Base-by-base conservation (phyloP, 805 yeast genomes). In the Zygosaccharomyces kombuchaensis region DNA sequence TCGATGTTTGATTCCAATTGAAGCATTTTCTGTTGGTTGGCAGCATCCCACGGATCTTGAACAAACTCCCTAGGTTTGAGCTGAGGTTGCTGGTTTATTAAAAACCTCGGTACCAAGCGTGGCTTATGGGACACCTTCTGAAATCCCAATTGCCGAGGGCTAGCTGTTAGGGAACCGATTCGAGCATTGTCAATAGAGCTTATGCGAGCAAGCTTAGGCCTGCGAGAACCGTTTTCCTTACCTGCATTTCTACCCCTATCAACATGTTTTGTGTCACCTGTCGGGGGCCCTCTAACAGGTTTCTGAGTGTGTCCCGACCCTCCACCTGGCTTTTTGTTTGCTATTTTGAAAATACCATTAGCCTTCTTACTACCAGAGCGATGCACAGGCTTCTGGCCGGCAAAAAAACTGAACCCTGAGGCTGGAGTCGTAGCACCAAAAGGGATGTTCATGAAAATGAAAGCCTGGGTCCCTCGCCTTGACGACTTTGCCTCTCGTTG, bases 21-120 rank as follows among this genome's bases (percentile, higher is more conserved):
- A 2, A 65, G 53, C 82, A 89, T 76, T 48, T 69, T 71, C 26
- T 66, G 64, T 59, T 90, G 96, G 60, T 88, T 90, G n/a, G 70
- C 63, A 25, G 65, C 63, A 57, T 90, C 96, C 96, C 96, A 90
- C 2, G 68, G 70, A 59, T 78, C 78, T 44, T 62, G 69, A 1
- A 36, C 34, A 16, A 62, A 60, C 6, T 47, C 48, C 31, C 49
- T 60, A n/a, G 60, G 61, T 23, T 57, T 55, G 21, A 70, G 49
- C 19, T 62, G 62, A 7, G 74, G 71, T 32, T 65, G 56, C 46
- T 70, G 73, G 16, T 64, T 62, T 2, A 68, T 44, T 34, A 71
- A 47, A 39, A 68, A 71, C 34, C 63, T 62, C 4, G 76, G 75
- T 3, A 59, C 26, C 4, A 56, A 60, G 36, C 75, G 52, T 3